phyloP scores from a whole-genome alignment of 1,284 basidiomycete genomes.

The Austroboletus olivaceoglutinosus region DNA sequence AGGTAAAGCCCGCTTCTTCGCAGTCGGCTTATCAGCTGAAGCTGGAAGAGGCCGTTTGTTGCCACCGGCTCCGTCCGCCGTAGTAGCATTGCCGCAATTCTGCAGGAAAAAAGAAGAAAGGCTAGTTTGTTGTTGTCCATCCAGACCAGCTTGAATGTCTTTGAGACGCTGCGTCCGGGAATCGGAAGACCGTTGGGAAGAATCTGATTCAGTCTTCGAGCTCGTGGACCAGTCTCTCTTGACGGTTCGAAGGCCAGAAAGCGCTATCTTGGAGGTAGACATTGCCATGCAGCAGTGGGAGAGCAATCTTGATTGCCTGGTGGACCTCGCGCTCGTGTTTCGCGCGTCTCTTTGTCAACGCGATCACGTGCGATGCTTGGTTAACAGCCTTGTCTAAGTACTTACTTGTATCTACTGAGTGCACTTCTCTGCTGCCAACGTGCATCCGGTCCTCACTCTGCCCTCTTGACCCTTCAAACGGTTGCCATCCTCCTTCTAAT shows the following conservation, averaged over 20 bases:
- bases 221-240: conserved; percentile 46
- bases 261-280: conserved; percentile 35
- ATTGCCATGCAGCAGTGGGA: conserved; percentile 23
- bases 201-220: conserved; percentile 34
- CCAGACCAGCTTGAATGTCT: conserved; percentile 46
- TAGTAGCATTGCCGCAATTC: conserved; percentile 20
- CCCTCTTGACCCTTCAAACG: too few species aligned
- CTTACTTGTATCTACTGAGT: too few species aligned
- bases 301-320: not conserved
- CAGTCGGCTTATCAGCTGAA: conserved; percentile 31
- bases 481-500: too few species aligned
- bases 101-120: conserved; percentile 22
- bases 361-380: conserved; percentile 23
- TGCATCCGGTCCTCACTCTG: too few species aligned
- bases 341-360: conserved; percentile 1
- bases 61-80: conserved; percentile 31
- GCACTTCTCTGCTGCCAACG: too few species aligned
- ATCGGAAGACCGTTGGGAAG: conserved; percentile 32
- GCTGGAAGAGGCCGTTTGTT: conserved; percentile 49
- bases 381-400: too few species aligned
- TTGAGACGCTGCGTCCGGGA: conserved; percentile 47
- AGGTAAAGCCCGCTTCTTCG: conserved; percentile 60
- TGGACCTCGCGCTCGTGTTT: not conserved
- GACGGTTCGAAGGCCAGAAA: conserved; percentile 47
- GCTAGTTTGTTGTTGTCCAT: conserved; percentile 15